Evolutionary conservation across 257 asterid species (phyloP), one percentile per base, ranked within the genome.

Genomic region (Misopates orontium): DNA sequence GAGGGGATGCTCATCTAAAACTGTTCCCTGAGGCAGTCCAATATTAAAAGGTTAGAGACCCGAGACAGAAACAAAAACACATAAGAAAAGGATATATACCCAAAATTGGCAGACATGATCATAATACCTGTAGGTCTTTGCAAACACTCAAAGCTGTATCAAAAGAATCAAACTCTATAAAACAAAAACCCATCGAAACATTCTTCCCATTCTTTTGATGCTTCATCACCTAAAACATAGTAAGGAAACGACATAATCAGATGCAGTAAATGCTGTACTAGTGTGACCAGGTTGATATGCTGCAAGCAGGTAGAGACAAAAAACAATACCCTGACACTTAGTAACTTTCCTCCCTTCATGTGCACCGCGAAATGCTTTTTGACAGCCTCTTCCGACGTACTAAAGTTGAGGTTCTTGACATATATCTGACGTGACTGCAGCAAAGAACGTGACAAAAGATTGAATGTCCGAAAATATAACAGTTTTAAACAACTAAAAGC

Each of bases 1-100:
- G 71, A 94, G 95, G 21, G 97, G 91, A 82, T 94, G 99, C 53
- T 97, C 97, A 75, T 94, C 97, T 68, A 94, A 79, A 82, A 86
- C 95, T 60, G 92, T 88, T 70, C 90, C 90, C 95, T 92, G 85
- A n/a, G n/a, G n/a, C n/a, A 24, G 67, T 62, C 53, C 60, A 68
- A 71, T 40, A 19, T 44, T 10, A 64, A 49, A n/a, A 70, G 54
- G 62, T 58, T 67, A 75, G 67, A 23, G 9, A 31, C 19, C 19
- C 6, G 52, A 31, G 51, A 41, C 6, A 28, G 21, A 23, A 58
- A 51, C 14, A 31, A 36, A 28, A 24, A 51, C 51, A 11, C 68
- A 61, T 41, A 59, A 45, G n/a, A 58, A 47, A n/a, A n/a, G n/a
- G 16, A 10, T 47, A 23, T 61, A 22, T 8, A 45, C 51, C 36